Base-by-base conservation (phyloP, 2,329 filamentous ascomycete genomes). In the Mollisia scopiformis region DNA sequence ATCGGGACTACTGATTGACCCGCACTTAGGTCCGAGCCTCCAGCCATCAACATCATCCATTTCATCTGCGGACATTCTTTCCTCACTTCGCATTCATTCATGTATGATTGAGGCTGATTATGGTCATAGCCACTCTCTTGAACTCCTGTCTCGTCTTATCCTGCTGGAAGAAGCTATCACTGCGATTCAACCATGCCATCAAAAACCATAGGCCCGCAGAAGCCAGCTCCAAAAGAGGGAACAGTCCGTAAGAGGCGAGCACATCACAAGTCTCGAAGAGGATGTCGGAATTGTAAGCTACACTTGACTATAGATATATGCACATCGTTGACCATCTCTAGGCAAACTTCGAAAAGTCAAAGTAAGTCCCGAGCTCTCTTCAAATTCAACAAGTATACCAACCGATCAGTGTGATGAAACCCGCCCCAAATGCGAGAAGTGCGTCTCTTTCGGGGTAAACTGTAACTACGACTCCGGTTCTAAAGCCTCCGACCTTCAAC, bases 241-340 rank as follows among this genome's bases (percentile, higher is more conserved):
- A 47, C 43, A 27, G 43, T 47, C 23, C 43, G 64, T n/a, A 66
- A 59, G 57, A 62, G 68, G 23, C 66, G 65, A 54, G 47, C 69
- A n/a, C 84, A 86, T 64, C 80, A 74, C 23, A 86, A 86, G 66
- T 85, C 82, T 1, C 75, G 81, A 19, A 73, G 75, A 14, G 83
- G 84, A 1, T 86, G 84, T 64, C 78, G 77, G 2, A 86, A 85
- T 65, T 87, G 84, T 69, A 85, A 85, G 66, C 67, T 84, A 21
- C 31, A 35, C 31, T 11, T 13, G 11, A 3, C 8, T 35, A n/a
- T n/a, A n/a, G n/a, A n/a, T n/a, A n/a, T 5, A 16, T 27, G 21
- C 21, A 6, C 11, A 11, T 16, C 6, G 23, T 23, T 47, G 28
- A 47, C 7, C 23, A 47, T 14, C 16, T 13, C 11, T 23, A 47